Evolutionary conservation across 2,329 filamentous ascomycete species (phyloP), one percentile per base, ranked within the genome.

Genomic region (Coniella vitis): DNA sequence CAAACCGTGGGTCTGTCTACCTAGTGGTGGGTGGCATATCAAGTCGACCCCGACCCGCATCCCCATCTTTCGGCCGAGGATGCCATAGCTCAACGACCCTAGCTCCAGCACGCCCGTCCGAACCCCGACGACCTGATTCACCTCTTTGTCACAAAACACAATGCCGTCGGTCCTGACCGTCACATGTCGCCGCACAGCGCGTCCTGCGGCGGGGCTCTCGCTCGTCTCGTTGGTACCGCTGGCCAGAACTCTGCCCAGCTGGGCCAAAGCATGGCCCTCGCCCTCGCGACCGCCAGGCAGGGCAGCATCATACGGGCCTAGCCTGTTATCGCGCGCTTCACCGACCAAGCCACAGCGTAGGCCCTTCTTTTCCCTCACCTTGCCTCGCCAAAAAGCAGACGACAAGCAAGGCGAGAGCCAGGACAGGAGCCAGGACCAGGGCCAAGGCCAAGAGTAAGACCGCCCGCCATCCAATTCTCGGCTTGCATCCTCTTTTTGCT

Each of bases 311-410:
- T 29, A 10, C 25, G 25, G 25, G 25, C 25, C 25, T 10, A 29
- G 25, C 25, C 25, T 29, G 25, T 29, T 29, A 10, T 29, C 10
- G 14, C 5, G 20, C 34, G 16, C 48, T 20, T 37, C 40, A 17
- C 31, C 39, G 20, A 40, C 36, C 31, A 35, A 39, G 19, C 19
- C 19, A 7, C 51, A 53, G n/a, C 22, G 21, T 9, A 42, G 51
- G 34, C 32, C 36, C 21, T 51, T 51, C 34, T 44, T 53, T 38
- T 53, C 51, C 21, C 32, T 29, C 39, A 53, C 48, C 29, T 40
- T 4, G 25, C 31, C 44, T 19, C 47, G 48, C 32, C 40, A 36
- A 40, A 51, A 35, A 19, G 39, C 19, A 32, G 40, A 45, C 25
- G 25, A 29, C 25, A 29, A 29, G 25, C 25, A 29, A 29, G 25